A percentile compares a stretch with the other conserved stretches of the same genome.
Conservation (phyloP, 345 rosid species). For the Fremontodendron californicum region DNA sequence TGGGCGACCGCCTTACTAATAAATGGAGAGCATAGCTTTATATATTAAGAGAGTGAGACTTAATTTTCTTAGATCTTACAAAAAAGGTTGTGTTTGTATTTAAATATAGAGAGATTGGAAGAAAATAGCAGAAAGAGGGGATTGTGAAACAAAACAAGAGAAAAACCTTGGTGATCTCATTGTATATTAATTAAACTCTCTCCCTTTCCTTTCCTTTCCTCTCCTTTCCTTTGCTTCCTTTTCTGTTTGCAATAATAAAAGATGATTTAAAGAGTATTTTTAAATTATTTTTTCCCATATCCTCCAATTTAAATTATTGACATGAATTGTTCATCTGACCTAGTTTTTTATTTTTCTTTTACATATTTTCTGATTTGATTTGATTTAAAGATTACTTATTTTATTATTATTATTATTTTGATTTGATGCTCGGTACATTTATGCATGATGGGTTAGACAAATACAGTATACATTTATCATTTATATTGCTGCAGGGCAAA, state of each 20-base stretch:
- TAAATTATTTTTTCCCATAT: background rate
- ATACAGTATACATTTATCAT: background rate
- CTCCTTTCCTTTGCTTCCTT: slow-evolving; percentile 8
- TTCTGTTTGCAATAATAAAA: slow-evolving; percentile 30
- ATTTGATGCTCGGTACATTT: background rate
- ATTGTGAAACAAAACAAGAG: slow-evolving; percentile 16
- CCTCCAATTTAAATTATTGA: too few species aligned
- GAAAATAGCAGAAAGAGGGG: background rate
- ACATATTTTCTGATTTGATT: background rate
- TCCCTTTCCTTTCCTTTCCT: slow-evolving; percentile 4
- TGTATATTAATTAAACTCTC: slow-evolving; percentile 25
- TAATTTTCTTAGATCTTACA: slow-evolving; percentile 5
- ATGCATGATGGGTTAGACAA: background rate
- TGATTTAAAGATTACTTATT: background rate
- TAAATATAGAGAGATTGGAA: slow-evolving; percentile 11
- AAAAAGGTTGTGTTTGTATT: slow-evolving; percentile 9
- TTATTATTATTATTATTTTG: background rate
- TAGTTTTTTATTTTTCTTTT: background rate
- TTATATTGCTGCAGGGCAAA: background rate
- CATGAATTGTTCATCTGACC: slow-evolving; percentile 3
- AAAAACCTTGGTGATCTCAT: slow-evolving; percentile 9
- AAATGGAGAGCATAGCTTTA: background rate
- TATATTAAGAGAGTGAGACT: background rate
- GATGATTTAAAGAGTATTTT: slow-evolving; percentile 4
- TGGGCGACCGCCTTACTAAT: slow-evolving; percentile 49